Evolutionary conservation across 2,329 filamentous ascomycete species (phyloP).

Genomic region (Fusarium anguioides): DNA sequence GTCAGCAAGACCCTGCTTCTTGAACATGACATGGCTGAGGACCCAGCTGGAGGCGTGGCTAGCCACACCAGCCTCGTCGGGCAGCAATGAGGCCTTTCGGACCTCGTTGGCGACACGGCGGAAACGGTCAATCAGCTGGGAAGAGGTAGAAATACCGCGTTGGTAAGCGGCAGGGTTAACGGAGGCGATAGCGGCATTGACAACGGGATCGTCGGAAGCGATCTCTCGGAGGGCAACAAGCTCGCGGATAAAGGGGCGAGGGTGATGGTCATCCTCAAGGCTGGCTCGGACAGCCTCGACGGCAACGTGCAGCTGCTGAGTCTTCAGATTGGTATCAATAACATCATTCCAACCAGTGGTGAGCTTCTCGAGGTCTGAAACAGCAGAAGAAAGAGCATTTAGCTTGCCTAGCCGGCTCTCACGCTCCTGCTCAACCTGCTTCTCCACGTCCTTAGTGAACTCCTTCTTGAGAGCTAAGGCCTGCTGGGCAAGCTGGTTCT

Average conservation of each 20-base stretch:
- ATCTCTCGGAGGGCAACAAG: constrained; percentile 95
- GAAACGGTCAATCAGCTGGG: constrained; percentile 95
- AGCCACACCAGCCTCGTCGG: constrained; percentile 92
- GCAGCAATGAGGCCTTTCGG: constrained; percentile 90
- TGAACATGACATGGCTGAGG: constrained; percentile 94
- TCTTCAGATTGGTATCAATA: constrained; percentile 89
- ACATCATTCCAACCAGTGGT: constrained; percentile 91
- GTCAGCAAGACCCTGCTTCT: constrained; percentile 85
- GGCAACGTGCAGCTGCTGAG: constrained; percentile 95
- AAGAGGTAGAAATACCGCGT: constrained; percentile 82
- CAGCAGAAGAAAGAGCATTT: constrained; percentile 78
- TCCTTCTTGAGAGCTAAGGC: constrained; percentile 87
- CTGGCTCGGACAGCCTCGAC: constrained; percentile 91
- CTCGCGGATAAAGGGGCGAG: constrained; percentile 89
- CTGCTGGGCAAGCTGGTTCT: constrained; percentile 90
- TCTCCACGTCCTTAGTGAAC: constrained; percentile 81
- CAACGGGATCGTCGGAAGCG: constrained; percentile 82
- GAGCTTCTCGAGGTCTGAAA: constrained; percentile 86
- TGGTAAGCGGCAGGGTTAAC: constrained; percentile 96
- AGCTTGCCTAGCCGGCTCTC: constrained; percentile 88
- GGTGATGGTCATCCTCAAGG: constrained; percentile 76
- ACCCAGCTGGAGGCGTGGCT: constrained; percentile 92
- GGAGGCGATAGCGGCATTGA: constrained; percentile 93
- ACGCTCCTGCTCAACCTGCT: constrained; percentile 88
- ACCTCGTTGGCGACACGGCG: constrained; percentile 91